Percentiles rank a stretch among this genome's conserved stretches.
phyloP scores from a whole-genome alignment of 495 filamentous ascomycete genomes.

The Pyrenula aspistea region DNA sequence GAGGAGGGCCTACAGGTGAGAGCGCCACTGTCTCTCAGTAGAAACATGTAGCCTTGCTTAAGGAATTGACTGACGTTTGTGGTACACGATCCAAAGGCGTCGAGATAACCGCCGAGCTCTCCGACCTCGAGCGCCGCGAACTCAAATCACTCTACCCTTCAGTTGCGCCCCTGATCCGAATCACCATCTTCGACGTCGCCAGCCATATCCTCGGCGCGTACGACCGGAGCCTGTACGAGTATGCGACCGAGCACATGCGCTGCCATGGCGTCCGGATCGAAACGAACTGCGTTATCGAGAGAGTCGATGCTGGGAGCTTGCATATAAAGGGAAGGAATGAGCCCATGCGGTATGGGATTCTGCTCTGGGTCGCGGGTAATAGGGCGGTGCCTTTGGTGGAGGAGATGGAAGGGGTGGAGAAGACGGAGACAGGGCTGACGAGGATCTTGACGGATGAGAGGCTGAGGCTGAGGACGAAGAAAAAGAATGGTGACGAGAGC shows the following conservation, averaged over 20 bases:
- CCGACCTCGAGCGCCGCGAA: slow-evolving; percentile 60
- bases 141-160: slow-evolving; percentile 50
- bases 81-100: slow-evolving; percentile 12
- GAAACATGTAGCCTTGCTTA: too few species aligned
- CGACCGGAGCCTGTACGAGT: background rate
- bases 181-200: slow-evolving; percentile 65
- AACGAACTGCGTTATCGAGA: background rate
- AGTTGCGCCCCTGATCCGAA: slow-evolving; percentile 40
- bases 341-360: background rate
- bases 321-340: background rate
- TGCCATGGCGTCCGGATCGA: background rate
- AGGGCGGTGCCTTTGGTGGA: background rate
- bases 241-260: background rate
- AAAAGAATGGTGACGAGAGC: background rate
- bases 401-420: background rate
- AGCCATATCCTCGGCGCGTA: slow-evolving; percentile 36
- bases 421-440: background rate
- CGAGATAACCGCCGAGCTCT: slow-evolving; percentile 66
- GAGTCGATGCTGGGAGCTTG: background rate
- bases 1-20: slow-evolving; percentile 64
- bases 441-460: background rate
- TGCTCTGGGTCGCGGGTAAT: background rate
- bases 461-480: background rate
- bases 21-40: too few species aligned
- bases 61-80: too few species aligned